Evolutionary conservation across 2,329 filamentous ascomycete genomes (phyloP).

Genomic region (Pseudocercospora crystallina): DNA sequence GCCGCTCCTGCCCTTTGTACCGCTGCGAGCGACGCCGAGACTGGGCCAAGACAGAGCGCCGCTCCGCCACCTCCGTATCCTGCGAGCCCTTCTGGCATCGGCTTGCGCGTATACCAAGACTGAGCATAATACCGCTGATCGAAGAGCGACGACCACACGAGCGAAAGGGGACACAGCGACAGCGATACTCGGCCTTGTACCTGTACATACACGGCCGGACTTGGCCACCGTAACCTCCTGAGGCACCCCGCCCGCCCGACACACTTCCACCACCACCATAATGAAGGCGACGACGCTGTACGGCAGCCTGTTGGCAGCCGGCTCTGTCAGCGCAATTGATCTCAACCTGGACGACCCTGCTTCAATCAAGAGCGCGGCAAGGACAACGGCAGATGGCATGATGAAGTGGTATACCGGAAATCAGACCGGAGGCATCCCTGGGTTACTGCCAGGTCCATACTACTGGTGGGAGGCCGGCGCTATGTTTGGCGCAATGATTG

Average conservation of each 20-base stretch:
- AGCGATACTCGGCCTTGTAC: neutral
- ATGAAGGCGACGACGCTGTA: slow-evolving; percentile 20
- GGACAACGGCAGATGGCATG: slow-evolving; percentile 48
- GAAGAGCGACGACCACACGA: neutral
- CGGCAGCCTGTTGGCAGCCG: slow-evolving; percentile 25
- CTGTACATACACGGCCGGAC: neutral
- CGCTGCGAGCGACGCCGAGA: slow-evolving; percentile 2
- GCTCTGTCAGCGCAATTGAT: slow-evolving; percentile 22
- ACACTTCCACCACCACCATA: neutral
- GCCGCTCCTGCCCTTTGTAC: neutral
- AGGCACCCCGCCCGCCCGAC: neutral
- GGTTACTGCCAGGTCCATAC: slow-evolving; percentile 62
- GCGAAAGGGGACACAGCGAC: neutral
- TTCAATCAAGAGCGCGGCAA: slow-evolving; percentile 47
- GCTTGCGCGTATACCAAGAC: slow-evolving; percentile 9
- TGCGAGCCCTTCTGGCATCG: slow-evolving; percentile 6
- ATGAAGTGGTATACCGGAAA: slow-evolving; percentile 56
- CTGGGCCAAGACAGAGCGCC: too few relatives aligned
- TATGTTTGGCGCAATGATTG: slow-evolving; percentile 66
- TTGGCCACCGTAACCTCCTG: neutral
- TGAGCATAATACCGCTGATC: neutral
- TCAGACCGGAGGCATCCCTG: slow-evolving; percentile 50
- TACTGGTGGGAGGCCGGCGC: slow-evolving; percentile 72
- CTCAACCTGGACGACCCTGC: slow-evolving; percentile 30
- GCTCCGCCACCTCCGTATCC: slow-evolving; percentile 11